Evolutionary conservation across 108 stramenopile genomes (phyloP).

Genomic region (Fragilaria crotonensis): DNA sequence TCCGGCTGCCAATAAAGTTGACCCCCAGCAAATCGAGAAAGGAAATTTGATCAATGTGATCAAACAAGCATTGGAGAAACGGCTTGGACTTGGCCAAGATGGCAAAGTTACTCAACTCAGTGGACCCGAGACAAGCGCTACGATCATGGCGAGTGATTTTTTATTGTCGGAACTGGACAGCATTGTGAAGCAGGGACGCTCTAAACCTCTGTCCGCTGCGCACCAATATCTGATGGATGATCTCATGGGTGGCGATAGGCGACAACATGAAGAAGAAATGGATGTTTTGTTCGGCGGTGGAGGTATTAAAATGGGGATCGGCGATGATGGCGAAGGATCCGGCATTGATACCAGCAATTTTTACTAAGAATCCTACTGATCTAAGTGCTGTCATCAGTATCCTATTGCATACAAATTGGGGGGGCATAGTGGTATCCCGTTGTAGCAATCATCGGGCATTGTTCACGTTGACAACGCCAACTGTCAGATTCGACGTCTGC

Average conservation of each 20-base stretch:
- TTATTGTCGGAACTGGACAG: constrained; percentile 56
- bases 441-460: too few species aligned
- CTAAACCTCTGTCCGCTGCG: not conserved
- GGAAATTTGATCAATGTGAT: constrained; percentile 77
- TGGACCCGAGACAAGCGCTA: constrained; percentile 73
- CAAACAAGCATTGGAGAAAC: constrained; percentile 61
- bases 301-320: constrained; percentile 15
- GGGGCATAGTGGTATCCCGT: too few species aligned
- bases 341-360: not conserved
- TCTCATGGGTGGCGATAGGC: constrained; percentile 8
- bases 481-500: not conserved
- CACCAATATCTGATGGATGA: constrained; percentile 2
- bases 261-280: constrained; percentile 37
- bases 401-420: too few species aligned
- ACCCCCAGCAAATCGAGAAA: constrained; percentile 64
- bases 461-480: too few species aligned
- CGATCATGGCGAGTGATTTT: constrained; percentile 80
- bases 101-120: constrained; percentile 12
- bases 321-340: constrained; percentile 7
- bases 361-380: not conserved
- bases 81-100: constrained; percentile 36
- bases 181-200: constrained; percentile 20
- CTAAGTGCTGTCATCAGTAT: too few species aligned
- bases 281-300: constrained; percentile 43
- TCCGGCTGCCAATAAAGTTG: constrained; percentile 75